Base-by-base conservation (phyloP, 2,329 filamentous ascomycete species). In the Neoarthrinium moseri region DNA sequence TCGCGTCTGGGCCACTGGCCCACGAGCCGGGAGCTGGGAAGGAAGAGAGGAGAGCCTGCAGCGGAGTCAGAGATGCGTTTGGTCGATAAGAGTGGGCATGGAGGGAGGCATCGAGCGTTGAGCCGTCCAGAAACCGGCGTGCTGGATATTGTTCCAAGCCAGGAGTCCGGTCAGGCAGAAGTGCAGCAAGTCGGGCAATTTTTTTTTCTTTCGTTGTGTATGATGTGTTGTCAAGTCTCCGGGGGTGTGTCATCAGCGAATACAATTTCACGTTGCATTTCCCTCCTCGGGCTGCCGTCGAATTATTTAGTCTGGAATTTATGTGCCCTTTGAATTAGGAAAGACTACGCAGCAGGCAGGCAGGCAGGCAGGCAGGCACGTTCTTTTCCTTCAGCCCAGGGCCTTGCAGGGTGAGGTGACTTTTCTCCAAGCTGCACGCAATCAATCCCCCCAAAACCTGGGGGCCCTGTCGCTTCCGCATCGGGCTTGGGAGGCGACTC, bases 171-270 rank as follows among this genome's bases (percentile, higher is more conserved):
- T 73, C 67, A 70, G 70, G 70, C 70, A 73, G 66, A 69, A 66
- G 63, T 72, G 70, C 70, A 72, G 63, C 59, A 63, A 57, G 64
- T 69, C 64, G 63, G 68, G 68, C 66, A 63, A 35, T 29, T 63
- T 62, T 61, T 63, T 29, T 29, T 24, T 26, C 37, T 15, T 40
- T 26, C 23, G 27, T 40, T 53, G 61, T 65, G 60, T 62, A 62
- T 72, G 72, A 75, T 76, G 71, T 68, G 73, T 75, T 77, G 73
- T 75, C 74, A 77, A 66, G 58, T 61, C 57, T 55, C 47, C 48
- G 55, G 52, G 59, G 51, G 56, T 51, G 52, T 39, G 43, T 47
- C n/a, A n/a, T 44, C 41, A 44, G 20, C 45, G 20, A 46, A 43
- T 48, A 27, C 41, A 24, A 35, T 44, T 44, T 15, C 30, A 44